A percentile compares a stretch with the other conserved stretches of the same genome.
These are phyloP conservation scores for baker's yeast (Saccharomyces cerevisiae) DNA, from an alignment of 805 yeast species.

Conservation along the genomic window DNA sequence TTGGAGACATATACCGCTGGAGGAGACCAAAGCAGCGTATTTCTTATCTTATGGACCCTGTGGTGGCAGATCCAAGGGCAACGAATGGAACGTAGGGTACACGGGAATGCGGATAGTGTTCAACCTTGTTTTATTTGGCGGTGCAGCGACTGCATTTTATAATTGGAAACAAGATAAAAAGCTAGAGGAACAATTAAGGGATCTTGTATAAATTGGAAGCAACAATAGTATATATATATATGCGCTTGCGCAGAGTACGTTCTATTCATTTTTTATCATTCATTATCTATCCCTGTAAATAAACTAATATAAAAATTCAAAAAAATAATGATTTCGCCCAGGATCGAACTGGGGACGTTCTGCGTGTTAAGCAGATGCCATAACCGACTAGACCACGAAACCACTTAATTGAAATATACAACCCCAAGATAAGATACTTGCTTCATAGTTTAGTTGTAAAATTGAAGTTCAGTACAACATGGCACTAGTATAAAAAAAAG, in stretches of 20 bases:
- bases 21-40: slow-evolving; percentile 29
- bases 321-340: slow-evolving; percentile 87
- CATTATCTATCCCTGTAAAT: no score
- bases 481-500: no score
- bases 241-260: not conserved
- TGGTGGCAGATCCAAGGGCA: slow-evolving; percentile 30
- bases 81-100: not conserved
- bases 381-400: slow-evolving; percentile 99
- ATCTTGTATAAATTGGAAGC: not conserved
- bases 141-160: not conserved
- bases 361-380: slow-evolving; percentile 99
- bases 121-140: not conserved
- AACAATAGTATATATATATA: not conserved
- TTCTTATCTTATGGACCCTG: slow-evolving; percentile 33
- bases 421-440: no score
- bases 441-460: no score
- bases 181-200: not conserved
- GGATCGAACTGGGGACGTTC: slow-evolving; percentile 99
- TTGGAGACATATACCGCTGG: slow-evolving; percentile 27
- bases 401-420: no score
- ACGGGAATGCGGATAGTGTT: not conserved
- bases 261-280: no score
- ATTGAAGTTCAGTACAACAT: no score
- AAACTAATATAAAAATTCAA: slow-evolving; percentile 1
- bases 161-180: not conserved